Evolutionary conservation across 139 green algal species (phyloP).

Genomic region (Astrephomene gubernaculifera): DNA sequence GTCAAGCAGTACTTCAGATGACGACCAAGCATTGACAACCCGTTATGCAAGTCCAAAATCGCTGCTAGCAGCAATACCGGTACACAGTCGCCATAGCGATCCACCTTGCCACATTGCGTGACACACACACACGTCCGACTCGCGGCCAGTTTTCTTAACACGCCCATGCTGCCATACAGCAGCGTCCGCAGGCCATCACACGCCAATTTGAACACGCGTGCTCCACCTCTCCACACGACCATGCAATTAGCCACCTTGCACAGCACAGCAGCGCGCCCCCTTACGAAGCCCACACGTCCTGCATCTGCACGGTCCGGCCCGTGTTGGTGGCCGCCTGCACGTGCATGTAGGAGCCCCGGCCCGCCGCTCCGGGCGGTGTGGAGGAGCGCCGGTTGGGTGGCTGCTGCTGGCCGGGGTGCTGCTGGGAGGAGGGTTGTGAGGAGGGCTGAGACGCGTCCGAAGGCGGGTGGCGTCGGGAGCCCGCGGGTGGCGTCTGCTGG

Average conservation of each 20-base stretch:
- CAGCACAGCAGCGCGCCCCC: neutral
- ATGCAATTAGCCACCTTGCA: neutral
- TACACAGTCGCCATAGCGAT: too few species aligned
- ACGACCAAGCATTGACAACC: too few species aligned
- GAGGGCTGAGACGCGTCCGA: neutral
- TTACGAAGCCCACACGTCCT: constrained; percentile 38
- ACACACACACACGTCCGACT: too few species aligned
- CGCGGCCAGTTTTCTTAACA: neutral
- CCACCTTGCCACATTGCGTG: too few species aligned
- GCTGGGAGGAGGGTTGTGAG: too few species aligned
- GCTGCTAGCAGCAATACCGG: too few species aligned
- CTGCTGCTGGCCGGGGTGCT: neutral
- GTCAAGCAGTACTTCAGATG: too few species aligned
- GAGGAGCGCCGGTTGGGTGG: neutral
- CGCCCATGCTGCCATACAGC: neutral
- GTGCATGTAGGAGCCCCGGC: neutral
- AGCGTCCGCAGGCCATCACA: neutral
- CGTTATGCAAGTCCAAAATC: too few species aligned
- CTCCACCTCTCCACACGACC: neutral
- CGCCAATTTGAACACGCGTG: neutral
- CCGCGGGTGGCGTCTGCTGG: neutral
- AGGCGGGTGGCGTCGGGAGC: neutral
- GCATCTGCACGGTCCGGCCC: constrained; percentile 26
- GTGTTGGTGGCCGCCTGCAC: constrained; percentile 13
- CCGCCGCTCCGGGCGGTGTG: neutral